phyloP scores from a whole-genome alignment of 257 asterid species.

The Anisodus tanguticus region DNA sequence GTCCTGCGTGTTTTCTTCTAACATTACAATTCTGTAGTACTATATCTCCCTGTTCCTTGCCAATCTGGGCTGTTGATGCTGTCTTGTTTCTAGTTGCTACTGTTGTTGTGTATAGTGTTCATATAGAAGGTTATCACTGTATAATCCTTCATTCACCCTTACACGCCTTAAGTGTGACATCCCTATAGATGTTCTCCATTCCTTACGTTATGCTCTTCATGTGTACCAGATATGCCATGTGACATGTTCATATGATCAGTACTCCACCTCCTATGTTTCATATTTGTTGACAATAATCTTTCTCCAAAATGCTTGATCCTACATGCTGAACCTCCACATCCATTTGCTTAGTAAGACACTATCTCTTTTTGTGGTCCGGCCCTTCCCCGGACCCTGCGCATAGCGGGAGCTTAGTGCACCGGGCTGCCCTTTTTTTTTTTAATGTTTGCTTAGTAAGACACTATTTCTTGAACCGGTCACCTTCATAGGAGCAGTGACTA shows the following conservation, averaged over 20 bases:
- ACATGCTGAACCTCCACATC: not conserved
- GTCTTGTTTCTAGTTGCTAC: not conserved
- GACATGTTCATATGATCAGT: not conserved
- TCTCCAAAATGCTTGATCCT: not conserved
- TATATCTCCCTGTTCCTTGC: not conserved
- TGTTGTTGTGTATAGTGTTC: constrained; percentile 9
- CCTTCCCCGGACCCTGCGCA: no score
- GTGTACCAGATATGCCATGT: not conserved
- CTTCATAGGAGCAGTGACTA: not conserved
- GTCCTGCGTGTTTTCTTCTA: not conserved
- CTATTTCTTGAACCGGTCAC: not conserved
- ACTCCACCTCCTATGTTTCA: not conserved
- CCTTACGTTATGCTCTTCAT: not conserved
- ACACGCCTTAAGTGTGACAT: not conserved
- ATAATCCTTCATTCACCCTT: not conserved
- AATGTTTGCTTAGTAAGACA: no score
- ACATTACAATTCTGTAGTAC: not conserved
- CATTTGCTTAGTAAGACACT: not conserved
- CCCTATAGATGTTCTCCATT: not conserved
- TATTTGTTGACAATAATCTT: not conserved
- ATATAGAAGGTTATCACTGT: not conserved
- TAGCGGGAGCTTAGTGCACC: no score
- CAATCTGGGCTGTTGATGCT: not conserved
- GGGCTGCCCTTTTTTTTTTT: no score
- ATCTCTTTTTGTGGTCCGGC: no score